Evolutionary conservation across 192 early-diverging fungal genomes (phyloP).

Genomic region (Podila epicladia): DNA sequence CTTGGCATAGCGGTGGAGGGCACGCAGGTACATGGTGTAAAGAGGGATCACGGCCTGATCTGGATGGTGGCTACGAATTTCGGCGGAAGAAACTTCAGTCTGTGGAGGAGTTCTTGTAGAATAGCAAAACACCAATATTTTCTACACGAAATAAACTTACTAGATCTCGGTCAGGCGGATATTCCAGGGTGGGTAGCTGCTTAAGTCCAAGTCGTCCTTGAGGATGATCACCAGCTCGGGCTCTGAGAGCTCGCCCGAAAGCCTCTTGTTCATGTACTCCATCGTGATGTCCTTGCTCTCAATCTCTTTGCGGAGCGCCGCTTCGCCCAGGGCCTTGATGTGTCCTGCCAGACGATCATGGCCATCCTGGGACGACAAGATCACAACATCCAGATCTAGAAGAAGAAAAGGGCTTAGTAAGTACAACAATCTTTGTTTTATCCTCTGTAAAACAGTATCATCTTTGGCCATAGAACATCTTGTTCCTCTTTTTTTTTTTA

Average conservation of each 20-base stretch:
- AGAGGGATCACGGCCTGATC: conserved; percentile 37
- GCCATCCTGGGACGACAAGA: conserved; percentile 30
- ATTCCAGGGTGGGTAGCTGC: conserved; percentile 57
- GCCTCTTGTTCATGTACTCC: conserved; percentile 17
- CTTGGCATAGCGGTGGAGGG: conserved; percentile 51
- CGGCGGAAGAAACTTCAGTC: not conserved
- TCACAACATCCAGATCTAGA: conserved; percentile 44
- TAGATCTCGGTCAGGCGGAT: conserved; percentile 55
- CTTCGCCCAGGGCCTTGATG: conserved; percentile 15
- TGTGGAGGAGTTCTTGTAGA: not conserved
- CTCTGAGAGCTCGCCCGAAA: conserved; percentile 43
- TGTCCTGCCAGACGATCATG: conserved; percentile 32
- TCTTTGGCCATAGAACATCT: not conserved
- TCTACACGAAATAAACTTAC: conserved; percentile 20
- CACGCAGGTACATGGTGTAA: conserved; percentile 49
- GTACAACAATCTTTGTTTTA: not conserved
- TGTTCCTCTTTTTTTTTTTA: not conserved
- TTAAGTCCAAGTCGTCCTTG: conserved; percentile 52
- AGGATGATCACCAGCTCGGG: conserved; percentile 54
- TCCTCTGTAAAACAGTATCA: not conserved
- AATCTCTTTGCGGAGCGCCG: conserved; percentile 22
- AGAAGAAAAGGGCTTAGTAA: not conserved
- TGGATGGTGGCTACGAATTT: conserved; percentile 40
- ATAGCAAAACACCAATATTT: too few species aligned
- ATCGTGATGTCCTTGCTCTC: conserved; percentile 33